Evolutionary conservation across 768 basidiomycete species (phyloP).

Genomic region (Boletus rubescentipes): DNA sequence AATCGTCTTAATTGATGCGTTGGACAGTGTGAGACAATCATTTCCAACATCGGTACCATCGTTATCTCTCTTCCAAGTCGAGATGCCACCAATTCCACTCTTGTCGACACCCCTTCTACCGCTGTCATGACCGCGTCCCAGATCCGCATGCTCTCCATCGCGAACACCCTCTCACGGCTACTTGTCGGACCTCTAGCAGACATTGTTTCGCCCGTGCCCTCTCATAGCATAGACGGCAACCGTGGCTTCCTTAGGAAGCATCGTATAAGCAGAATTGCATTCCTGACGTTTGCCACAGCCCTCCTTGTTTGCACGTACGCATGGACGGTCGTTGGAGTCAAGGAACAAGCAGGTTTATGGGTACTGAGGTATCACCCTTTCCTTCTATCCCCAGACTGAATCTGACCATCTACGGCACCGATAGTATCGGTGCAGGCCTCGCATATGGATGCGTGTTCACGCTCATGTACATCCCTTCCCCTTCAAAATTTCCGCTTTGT

Average conservation of each 20-base stretch:
- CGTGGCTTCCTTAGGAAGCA: conserved; percentile 42
- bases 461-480: conserved; percentile 51
- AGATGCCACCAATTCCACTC: conserved; percentile 3
- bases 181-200: conserved; percentile 71
- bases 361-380: conserved; percentile 50
- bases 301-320: conserved; percentile 51
- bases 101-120: conserved; percentile 19
- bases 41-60: conserved; percentile 80
- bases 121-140: conserved; percentile 52
- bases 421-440: conserved; percentile 62
- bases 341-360: conserved; percentile 59
- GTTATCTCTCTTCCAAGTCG: conserved; percentile 57
- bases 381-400: background rate
- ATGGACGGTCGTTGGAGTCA: conserved; percentile 53
- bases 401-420: conserved; percentile 2
- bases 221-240: conserved; percentile 35
- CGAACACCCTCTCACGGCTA: conserved; percentile 72
- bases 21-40: conserved; percentile 72
- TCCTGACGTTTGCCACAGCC: conserved; percentile 50
- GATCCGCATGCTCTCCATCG: conserved; percentile 66
- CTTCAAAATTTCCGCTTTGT: background rate
- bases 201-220: conserved; percentile 63
- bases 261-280: conserved; percentile 58
- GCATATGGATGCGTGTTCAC: conserved; percentile 74
- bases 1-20: background rate